Evolutionary conservation across 345 rosid species (phyloP).

Genomic region (Erysimum cheiranthoides): DNA sequence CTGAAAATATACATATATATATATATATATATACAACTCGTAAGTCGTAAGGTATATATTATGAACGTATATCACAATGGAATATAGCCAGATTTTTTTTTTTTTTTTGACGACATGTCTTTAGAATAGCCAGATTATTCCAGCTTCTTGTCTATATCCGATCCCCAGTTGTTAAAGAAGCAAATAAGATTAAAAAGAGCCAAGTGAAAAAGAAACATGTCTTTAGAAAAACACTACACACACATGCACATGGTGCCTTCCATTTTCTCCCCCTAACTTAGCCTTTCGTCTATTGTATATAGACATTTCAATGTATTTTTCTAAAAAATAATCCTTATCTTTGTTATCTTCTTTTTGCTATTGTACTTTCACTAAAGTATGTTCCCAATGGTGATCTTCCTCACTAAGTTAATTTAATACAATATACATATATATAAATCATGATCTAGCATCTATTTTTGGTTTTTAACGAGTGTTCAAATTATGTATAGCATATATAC

Average conservation of each 20-base stretch:
- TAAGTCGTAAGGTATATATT: background rate
- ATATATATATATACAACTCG: too few relatives aligned
- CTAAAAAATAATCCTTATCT: conserved; percentile 10
- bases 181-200: conserved; percentile 30
- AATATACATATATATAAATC: background rate
- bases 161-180: conserved; percentile 28
- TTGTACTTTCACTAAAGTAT: conserved; percentile 38
- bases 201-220: conserved; percentile 30
- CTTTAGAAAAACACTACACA: conserved; percentile 41
- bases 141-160: conserved; percentile 21
- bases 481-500: background rate
- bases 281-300: conserved; percentile 30
- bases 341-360: conserved; percentile 33
- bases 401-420: conserved; percentile 41
- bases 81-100: conserved; percentile 3
- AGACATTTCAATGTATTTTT: conserved; percentile 27
- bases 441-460: conserved; percentile 22
- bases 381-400: conserved; percentile 42
- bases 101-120: too few relatives aligned
- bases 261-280: conserved; percentile 34
- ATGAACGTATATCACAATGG: background rate
- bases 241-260: conserved; percentile 43
- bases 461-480: background rate
- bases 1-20: background rate
- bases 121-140: too few relatives aligned